Evolutionary conservation across 371 early-diverging fungal genomes (phyloP).

Genomic region (Mucor piriformis): DNA sequence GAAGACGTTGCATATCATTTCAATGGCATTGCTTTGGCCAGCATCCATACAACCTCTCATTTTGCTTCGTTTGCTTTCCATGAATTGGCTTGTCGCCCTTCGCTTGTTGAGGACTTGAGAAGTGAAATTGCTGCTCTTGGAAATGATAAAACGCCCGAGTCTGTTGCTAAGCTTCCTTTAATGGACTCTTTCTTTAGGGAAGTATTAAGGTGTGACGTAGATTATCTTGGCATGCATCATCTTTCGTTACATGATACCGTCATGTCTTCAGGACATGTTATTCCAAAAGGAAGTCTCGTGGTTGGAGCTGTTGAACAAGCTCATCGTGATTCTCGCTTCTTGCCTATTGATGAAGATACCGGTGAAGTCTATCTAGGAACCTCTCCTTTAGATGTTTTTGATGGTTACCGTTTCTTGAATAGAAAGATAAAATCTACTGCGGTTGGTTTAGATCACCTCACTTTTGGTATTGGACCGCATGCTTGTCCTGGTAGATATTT

Average conservation of each 20-base stretch:
- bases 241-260: constrained; percentile 31
- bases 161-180: constrained; percentile 33
- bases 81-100: constrained; percentile 37
- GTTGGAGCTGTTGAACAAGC: constrained; percentile 28
- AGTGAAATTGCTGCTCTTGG: constrained; percentile 20
- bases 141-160: constrained; percentile 26
- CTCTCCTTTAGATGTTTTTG: constrained; percentile 25
- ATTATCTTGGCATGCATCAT: constrained; percentile 41
- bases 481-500: constrained; percentile 58
- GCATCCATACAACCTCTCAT: constrained; percentile 47
- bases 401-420: constrained; percentile 32
- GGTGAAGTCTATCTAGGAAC: background rate
- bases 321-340: constrained; percentile 17
- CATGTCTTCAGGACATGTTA: constrained; percentile 45
- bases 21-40: constrained; percentile 41
- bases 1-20: constrained; percentile 41
- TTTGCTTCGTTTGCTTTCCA: constrained; percentile 38
- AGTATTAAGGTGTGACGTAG: constrained; percentile 38
- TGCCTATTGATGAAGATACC: constrained; percentile 7
- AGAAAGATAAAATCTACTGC: constrained; percentile 25
- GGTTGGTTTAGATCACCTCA: constrained; percentile 22
- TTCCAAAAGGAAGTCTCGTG: constrained; percentile 45
- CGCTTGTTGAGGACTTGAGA: constrained; percentile 27
- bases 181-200: constrained; percentile 60
- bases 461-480: constrained; percentile 44